phyloP scores from a whole-genome alignment of 2,329 filamentous ascomycete genomes.

The Huntiella omanensis region DNA sequence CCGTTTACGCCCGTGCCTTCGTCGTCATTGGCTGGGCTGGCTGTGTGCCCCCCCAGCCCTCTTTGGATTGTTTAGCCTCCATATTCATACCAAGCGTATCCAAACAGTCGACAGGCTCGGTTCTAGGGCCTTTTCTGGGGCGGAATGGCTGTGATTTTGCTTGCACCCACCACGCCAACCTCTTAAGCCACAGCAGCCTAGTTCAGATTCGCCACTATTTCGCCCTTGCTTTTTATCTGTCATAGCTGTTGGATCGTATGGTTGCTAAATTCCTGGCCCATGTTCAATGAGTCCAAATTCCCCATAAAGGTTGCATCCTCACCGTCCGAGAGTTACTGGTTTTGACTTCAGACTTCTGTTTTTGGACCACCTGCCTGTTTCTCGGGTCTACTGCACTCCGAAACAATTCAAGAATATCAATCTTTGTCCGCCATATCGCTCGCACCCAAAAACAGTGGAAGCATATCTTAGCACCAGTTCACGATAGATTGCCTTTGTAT shows the following conservation, averaged over 20 bases:
- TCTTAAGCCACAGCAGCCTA: too few species aligned
- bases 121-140: too few species aligned
- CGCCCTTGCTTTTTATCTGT: constrained; percentile 7
- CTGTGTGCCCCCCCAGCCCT: constrained; percentile 1
- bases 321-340: background rate
- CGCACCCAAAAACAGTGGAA: too few species aligned
- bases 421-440: too few species aligned
- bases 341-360: background rate
- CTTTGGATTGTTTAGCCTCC: background rate
- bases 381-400: too few species aligned
- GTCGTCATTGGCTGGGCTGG: constrained; percentile 5
- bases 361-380: constrained; percentile 1
- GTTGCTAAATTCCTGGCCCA: background rate
- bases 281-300: constrained; percentile 1
- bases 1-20: constrained; percentile 4
- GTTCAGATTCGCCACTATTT: background rate
- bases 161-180: background rate
- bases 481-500: too few species aligned
- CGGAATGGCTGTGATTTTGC: background rate
- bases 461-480: too few species aligned
- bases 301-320: constrained; percentile 8
- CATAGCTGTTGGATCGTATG: constrained; percentile 9
- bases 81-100: background rate
- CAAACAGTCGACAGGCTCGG: background rate
- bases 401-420: too few species aligned